phyloP scores from a whole-genome alignment of 2,329 filamentous ascomycete species.

The Domatiomyces catenatus region DNA sequence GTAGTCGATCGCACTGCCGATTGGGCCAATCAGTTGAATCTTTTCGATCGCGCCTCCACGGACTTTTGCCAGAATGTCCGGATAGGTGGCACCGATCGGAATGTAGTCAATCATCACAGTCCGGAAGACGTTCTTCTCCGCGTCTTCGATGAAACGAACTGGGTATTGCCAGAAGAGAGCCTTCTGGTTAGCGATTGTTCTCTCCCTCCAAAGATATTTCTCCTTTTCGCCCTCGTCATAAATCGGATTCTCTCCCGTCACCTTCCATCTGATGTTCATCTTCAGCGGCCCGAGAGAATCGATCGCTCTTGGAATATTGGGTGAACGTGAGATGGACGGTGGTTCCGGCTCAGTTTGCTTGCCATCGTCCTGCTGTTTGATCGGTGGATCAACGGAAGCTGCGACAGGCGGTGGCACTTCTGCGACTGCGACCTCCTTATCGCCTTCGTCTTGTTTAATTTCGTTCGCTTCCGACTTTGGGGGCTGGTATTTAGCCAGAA shows the following conservation, averaged over 20 bases:
- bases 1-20: conserved; percentile 9
- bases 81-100: conserved; percentile 7
- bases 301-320: background rate
- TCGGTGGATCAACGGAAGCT: background rate
- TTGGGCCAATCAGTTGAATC: conserved; percentile 11
- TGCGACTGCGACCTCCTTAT: background rate
- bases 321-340: too few species aligned
- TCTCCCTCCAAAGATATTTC: background rate
- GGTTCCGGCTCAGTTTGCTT: background rate
- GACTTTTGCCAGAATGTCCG: conserved; percentile 10
- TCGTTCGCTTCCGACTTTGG: background rate
- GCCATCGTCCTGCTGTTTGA: background rate
- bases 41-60: conserved; percentile 13
- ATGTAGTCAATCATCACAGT: conserved; percentile 17
- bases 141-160: conserved; percentile 12
- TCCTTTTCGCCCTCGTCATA: conserved; percentile 8
- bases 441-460: background rate
- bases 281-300: background rate
- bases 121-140: conserved; percentile 11
- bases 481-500: background rate
- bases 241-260: conserved; percentile 10
- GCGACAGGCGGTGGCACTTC: too few species aligned
- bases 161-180: conserved; percentile 10
- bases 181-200: background rate
- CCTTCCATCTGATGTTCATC: conserved; percentile 5